Conservation (phyloP, 2,329 filamentous ascomycete genomes). For the Metarhizium guizhouense region DNA sequence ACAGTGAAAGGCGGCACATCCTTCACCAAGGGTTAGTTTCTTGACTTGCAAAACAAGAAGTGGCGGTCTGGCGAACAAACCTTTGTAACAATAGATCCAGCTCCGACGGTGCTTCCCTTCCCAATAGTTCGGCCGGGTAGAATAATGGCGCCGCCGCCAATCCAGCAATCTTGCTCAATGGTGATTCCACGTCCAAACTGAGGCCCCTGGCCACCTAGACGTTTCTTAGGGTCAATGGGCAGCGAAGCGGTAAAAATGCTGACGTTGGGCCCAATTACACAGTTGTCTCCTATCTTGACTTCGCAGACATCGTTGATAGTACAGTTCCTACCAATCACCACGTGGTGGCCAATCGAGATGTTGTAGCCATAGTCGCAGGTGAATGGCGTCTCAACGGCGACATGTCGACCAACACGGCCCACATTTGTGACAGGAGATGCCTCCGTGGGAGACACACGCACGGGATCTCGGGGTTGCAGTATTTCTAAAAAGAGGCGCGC, state of each 20-base stretch:
- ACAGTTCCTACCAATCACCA: slow-evolving; percentile 75
- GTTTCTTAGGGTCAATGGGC: slow-evolving; percentile 61
- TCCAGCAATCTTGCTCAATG: slow-evolving; percentile 81
- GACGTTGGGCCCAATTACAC: slow-evolving; percentile 74
- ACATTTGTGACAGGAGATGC: slow-evolving; percentile 41
- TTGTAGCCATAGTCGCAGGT: slow-evolving; percentile 95
- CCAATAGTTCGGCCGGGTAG: slow-evolving; percentile 75
- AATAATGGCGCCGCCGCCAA: slow-evolving; percentile 69
- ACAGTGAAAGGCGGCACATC: slow-evolving; percentile 61
- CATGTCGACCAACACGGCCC: slow-evolving; percentile 63
- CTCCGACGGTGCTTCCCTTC: slow-evolving; percentile 68
- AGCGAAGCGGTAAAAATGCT: slow-evolving; percentile 72
- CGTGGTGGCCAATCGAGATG: slow-evolving; percentile 76
- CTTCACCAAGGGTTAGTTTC: slow-evolving; percentile 17
- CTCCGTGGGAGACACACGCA: slow-evolving; percentile 47
- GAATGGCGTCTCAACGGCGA: slow-evolving; percentile 80
- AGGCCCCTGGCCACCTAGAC: slow-evolving; percentile 64
- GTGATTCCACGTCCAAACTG: slow-evolving; percentile 62
- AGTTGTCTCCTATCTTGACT: slow-evolving; percentile 71
- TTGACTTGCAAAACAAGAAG: not conserved
- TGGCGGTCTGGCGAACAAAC: slow-evolving; percentile 20
- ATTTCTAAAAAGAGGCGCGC: slow-evolving; percentile 64
- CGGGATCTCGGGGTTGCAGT: slow-evolving; percentile 50
- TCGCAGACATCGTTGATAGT: slow-evolving; percentile 79
- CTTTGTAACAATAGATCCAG: slow-evolving; percentile 80